Evolutionary conservation across 768 basidiomycete genomes (phyloP), one percentile per base, ranked within the genome.

Genomic region (Pholiota conissans): DNA sequence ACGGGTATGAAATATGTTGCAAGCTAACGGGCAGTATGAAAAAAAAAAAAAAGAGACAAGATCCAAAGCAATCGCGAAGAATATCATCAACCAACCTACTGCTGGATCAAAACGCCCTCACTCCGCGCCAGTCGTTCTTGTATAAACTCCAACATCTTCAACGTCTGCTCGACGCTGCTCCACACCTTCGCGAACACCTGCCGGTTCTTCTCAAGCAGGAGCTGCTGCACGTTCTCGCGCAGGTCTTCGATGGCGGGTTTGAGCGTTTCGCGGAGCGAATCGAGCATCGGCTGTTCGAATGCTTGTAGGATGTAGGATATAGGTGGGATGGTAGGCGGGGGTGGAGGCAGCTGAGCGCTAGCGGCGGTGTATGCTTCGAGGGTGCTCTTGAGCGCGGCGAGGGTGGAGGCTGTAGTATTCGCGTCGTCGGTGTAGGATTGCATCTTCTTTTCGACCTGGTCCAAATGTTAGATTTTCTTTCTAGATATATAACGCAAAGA

Each of bases 311-410:
- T 48, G 49, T 67, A 65, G 14, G 54, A 34, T 2, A 54, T 11
- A 22, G 60, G 29, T 11, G 58, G 57, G 2, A 28, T 22, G 27
- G 18, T 10, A 3, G 56, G 59, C 27, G 61, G 30, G n/a, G n/a
- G n/a, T 2, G 35, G 34, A 14, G 61, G 57, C 5, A 59, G 55
- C 1, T 65, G 58, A 16, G 60, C 60, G 8, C 60, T 53, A 11
- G 51, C 48, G 32, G 57, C 49, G 27, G 58, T 57, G 47, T 65
- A 68, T 4, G 69, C 67, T 40, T 65, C 61, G 28, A 70, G 47
- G 18, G 69, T 63, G 5, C 52, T 18, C 11, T 26, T 18, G 18
- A 55, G 46, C 5, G 54, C 26, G 5, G 48, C 54, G 10, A 55
- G n/a, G 10, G 22, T 39, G 16, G 29, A 13, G 5, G 54, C 26